Base-by-base conservation (phyloP, 768 basidiomycete genomes). In the Tulasnella sp. region DNA sequence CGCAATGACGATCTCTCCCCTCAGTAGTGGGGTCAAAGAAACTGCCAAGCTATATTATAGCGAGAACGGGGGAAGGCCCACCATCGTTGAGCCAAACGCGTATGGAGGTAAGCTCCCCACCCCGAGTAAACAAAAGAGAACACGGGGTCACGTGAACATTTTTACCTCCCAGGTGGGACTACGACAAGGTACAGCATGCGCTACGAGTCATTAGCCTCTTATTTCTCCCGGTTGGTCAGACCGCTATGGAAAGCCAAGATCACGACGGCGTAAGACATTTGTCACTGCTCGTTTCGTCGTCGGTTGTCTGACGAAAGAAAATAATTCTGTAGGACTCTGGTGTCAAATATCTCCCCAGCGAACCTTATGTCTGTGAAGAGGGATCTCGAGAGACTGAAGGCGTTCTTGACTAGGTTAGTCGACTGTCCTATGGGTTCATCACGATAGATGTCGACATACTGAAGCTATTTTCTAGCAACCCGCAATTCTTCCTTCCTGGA, bases 221-320 rank as follows among this genome's bases (percentile, higher is more conserved):
- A 92, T 69, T 83, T 98, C 68, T 81, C 90, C 5, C 79, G 96
- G 45, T 76, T 96, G 24, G 74, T 96, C 21, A 75, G 91, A 30
- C 88, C 91, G 1, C 76, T 96, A 62, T 97, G 96, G 95, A 86
- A 83, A 65, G 75, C 79, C 52, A 89, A 84, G 66, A 72, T 99
- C 54, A 88, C 86, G 2, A 77, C 75, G 21, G 75, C 80, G 88
- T 86, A 70, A 54, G 78, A 38, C 62, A 45, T 54, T 10, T 50
- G 44, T 51, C n/a, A 2, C 11, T 43, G 26, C 23, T 9, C 7
- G 17, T 4, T 11, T 15, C 23, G 7, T 24, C 23, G 1, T 43
- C 44, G 8, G 44, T 15, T 15, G 34, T 15, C 15, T 38, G 5
- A 38, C 34, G 7, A 7, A 38, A 38, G 7, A 5, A 5, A 5